These are phyloP conservation scores for Pseudogymnoascus pannorum DNA, from an alignment of 2,329 filamentous ascomycete species.

Conservation along the genomic window DNA sequence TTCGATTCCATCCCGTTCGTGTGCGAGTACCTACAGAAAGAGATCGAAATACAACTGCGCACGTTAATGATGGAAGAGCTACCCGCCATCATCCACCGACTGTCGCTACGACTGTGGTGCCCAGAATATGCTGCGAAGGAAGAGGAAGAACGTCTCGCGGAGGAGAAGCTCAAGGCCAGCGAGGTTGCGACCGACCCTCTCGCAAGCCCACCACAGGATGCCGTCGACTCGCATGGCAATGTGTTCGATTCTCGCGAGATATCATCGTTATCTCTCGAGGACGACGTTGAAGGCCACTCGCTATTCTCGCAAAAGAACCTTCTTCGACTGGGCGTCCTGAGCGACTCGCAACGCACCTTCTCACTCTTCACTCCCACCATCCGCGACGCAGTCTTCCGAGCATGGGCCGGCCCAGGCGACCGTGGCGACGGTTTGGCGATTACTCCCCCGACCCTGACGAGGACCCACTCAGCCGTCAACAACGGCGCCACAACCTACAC, in stretches of 20 bases:
- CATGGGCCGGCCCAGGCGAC: slow-evolving; percentile 78
- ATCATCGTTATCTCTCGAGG: slow-evolving; percentile 70
- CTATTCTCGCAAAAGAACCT: slow-evolving; percentile 95
- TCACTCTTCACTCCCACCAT: slow-evolving; percentile 91
- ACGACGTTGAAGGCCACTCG: slow-evolving; percentile 73
- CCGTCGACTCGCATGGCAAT: slow-evolving; percentile 74
- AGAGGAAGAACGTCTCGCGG: slow-evolving; percentile 42
- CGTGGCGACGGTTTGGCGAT: slow-evolving; percentile 33
- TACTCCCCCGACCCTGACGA: slow-evolving; percentile 43
- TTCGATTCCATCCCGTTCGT: slow-evolving; percentile 99
- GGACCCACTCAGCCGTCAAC: slow-evolving; percentile 56
- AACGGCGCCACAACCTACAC: slow-evolving; percentile 58
- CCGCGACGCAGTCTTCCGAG: slow-evolving; percentile 80
- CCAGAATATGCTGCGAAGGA: slow-evolving; percentile 72
- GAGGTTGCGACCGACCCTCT: slow-evolving; percentile 64
- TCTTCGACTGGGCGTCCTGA: slow-evolving; percentile 71
- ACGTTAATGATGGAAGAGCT: slow-evolving; percentile 97
- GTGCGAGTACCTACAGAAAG: slow-evolving; percentile 90
- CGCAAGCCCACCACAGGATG: slow-evolving; percentile 70
- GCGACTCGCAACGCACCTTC: slow-evolving; percentile 81
- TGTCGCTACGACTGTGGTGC: slow-evolving; percentile 84
- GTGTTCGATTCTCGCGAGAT: slow-evolving; percentile 68
- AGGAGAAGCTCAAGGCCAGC: slow-evolving; percentile 43
- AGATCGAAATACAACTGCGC: slow-evolving; percentile 87
- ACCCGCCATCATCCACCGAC: slow-evolving; percentile 87